These are phyloP conservation scores for Talaromyces sp. DNA, from an alignment of 2,329 filamentous ascomycete genomes.

Conservation along the genomic window DNA sequence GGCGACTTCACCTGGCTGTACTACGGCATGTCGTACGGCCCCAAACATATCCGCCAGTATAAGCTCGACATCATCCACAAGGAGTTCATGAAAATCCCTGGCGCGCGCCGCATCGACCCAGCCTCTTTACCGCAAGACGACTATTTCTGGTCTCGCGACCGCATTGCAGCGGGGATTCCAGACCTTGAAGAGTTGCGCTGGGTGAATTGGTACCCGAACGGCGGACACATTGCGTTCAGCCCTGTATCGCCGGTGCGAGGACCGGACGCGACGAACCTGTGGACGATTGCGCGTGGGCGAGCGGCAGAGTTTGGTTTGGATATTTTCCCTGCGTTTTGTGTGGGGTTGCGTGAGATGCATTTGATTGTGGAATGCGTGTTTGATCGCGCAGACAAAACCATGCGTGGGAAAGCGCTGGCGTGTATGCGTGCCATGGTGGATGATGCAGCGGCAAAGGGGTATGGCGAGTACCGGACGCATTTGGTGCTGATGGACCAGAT, in stretches of 20 bases:
- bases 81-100: constrained; percentile 28
- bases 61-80: constrained; percentile 26
- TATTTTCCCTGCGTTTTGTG: constrained; percentile 36
- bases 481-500: constrained; percentile 21
- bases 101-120: constrained; percentile 31
- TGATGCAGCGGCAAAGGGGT: constrained; percentile 8
- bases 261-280: constrained; percentile 36
- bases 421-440: constrained; percentile 11
- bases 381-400: constrained; percentile 9
- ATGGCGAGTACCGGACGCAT: constrained; percentile 11
- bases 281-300: constrained; percentile 27
- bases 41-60: constrained; percentile 27
- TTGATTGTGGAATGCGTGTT: constrained; percentile 10
- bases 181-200: constrained; percentile 38
- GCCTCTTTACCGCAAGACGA: constrained; percentile 28
- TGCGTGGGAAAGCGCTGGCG: constrained; percentile 3
- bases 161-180: constrained; percentile 31
- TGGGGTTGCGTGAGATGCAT: constrained; percentile 33
- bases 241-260: constrained; percentile 44
- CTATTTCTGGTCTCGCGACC: constrained; percentile 27
- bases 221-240: constrained; percentile 40
- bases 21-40: constrained; percentile 33
- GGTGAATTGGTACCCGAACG: constrained; percentile 27
- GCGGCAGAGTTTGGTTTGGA: constrained; percentile 27
- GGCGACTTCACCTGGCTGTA: constrained; percentile 34